Evolutionary conservation across 257 asterid species (phyloP).

Genomic region (Solanum chiquidenum): DNA sequence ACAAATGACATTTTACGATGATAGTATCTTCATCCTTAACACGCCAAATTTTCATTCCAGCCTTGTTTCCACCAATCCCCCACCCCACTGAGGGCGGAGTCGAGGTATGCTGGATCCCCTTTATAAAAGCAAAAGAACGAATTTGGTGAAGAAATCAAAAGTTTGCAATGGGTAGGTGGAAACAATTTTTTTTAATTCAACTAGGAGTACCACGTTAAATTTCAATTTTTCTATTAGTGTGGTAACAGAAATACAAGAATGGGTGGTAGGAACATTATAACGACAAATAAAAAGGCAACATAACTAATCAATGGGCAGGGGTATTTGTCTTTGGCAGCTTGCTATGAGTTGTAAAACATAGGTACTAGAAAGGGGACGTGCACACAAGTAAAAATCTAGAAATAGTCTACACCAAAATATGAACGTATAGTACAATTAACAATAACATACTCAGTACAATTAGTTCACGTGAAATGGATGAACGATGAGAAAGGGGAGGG

Average conservation of each 20-base stretch:
- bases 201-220: background rate
- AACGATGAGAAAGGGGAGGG: background rate
- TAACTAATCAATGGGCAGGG: background rate
- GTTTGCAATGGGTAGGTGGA: background rate
- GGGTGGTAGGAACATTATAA: background rate
- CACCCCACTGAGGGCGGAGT: accelerated
- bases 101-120: accelerated
- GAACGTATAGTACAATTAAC: background rate
- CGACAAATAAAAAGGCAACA: background rate
- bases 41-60: background rate
- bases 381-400: background rate
- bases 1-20: background rate
- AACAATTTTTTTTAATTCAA: background rate
- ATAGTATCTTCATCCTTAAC: accelerated
- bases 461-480: background rate
- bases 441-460: background rate
- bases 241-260: background rate
- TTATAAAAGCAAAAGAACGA: too few relatives aligned
- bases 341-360: background rate
- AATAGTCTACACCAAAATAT: background rate
- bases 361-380: background rate
- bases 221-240: background rate
- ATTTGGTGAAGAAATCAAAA: too few relatives aligned
- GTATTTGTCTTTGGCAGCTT: background rate
- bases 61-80: background rate